Evolutionary conservation across 2,329 filamentous ascomycete genomes (phyloP), one percentile per base, ranked within the genome.

Genomic region (Cadophora malorum): DNA sequence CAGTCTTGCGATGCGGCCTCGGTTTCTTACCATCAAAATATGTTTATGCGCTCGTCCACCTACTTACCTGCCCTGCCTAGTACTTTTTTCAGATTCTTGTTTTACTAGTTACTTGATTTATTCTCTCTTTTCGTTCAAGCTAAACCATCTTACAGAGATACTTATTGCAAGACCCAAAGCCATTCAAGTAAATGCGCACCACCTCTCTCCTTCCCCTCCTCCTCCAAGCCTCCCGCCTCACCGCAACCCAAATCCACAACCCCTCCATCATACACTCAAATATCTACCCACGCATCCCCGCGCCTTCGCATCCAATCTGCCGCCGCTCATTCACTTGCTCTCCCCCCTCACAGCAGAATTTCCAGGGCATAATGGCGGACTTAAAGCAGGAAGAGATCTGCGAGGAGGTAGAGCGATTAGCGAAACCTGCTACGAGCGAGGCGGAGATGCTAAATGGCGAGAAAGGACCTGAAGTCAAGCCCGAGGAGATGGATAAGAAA

Each of bases 401-500:
- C 12, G 41, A 47, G 33, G 41, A 41, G n/a, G 55, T 64, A 12
- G 52, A 83, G 23, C 45, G 81, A 65, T 87, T 88, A 87, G 47
- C 86, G 83, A 65, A 89, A 85, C 16, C 79, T 85, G 41, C 86
- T 88, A 69, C 86, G 83, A 73, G 80, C 79, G 55, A 85, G 56
- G 53, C 45, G 2, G 69, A 70, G 45, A 70, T 69, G 0, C 23
- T 71, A 35, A 66, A 69, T 21, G 79, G 81, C 71, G 76, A 79
- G 56, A 73, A 79, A 67, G 67, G 82, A 69, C 83, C 87, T 77
- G 85, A 80, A 10, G 79, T 79, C 1, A 50, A 59, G 45, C 52
- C 50, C 12, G 49, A 33, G 6, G 45, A 23, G 5, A 23, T 4
- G 7, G 49, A 71, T 23, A 10, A 23, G 38, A 64, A 52, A 31